phyloP scores from a whole-genome alignment of 2,329 filamentous ascomycete species.

The Aureobasidium leucospermi region DNA sequence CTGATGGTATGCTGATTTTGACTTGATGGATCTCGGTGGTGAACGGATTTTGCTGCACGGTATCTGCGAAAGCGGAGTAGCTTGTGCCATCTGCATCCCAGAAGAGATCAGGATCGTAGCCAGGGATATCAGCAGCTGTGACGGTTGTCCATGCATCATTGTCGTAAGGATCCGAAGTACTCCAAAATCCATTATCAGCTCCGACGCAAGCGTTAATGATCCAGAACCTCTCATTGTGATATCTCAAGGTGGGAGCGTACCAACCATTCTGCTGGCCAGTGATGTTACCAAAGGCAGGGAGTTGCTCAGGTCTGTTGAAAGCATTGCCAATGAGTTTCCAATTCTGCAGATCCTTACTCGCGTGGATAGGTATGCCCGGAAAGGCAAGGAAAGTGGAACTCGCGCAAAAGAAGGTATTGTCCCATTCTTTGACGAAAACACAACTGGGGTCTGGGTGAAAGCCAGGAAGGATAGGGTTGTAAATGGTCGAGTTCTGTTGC shows the following conservation, averaged over 20 bases:
- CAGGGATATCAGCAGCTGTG: conserved; percentile 37
- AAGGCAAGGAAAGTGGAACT: conserved; percentile 40
- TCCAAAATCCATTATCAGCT: conserved; percentile 35
- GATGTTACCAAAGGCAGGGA: conserved; percentile 30
- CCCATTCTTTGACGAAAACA: conserved; percentile 32
- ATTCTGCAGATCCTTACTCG: conserved; percentile 36
- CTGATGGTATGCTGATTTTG: conserved; percentile 29
- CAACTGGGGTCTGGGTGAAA: conserved; percentile 42
- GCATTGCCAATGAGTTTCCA: conserved; percentile 34
- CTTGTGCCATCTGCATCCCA: conserved; percentile 50
- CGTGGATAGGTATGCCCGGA: conserved; percentile 40
- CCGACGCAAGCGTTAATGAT: conserved; percentile 24
- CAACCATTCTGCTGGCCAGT: conserved; percentile 33
- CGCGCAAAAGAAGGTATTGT: conserved; percentile 38
- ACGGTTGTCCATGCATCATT: conserved; percentile 42
- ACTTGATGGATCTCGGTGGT: conserved; percentile 31
- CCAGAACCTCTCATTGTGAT: conserved; percentile 35
- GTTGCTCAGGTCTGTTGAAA: conserved; percentile 30
- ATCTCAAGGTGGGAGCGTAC: conserved; percentile 35
- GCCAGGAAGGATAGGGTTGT: conserved; percentile 41
- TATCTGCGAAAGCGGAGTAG: conserved; percentile 34
- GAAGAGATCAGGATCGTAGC: conserved; percentile 49
- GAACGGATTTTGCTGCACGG: not conserved
- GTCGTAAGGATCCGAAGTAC: conserved; percentile 37
- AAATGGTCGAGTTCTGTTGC: conserved; percentile 17